Conservation (phyloP, 108 stramenopile genomes). For the Nannochloropsis salina region DNA sequence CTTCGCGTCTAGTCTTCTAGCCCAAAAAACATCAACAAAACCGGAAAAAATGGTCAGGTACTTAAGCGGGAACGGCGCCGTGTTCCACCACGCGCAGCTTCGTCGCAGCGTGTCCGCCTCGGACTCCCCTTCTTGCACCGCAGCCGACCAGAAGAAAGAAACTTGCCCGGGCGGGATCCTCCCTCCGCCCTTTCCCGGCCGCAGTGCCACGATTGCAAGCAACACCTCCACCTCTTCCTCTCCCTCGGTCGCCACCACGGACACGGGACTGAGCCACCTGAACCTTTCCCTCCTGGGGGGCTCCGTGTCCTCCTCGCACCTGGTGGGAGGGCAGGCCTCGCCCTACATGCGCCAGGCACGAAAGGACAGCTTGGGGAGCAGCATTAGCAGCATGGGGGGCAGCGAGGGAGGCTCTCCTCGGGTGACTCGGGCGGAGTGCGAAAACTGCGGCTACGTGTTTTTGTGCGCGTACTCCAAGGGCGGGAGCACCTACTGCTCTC, state of each 20-base stretch:
- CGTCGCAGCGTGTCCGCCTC: background rate
- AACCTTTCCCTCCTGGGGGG: background rate
- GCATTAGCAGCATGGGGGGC: constrained; percentile 6
- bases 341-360: background rate
- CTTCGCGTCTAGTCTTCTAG: no score
- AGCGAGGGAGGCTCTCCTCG: background rate
- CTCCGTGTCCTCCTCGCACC: background rate
- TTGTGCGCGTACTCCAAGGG: background rate
- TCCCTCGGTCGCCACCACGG: background rate
- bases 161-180: background rate
- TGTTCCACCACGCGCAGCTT: background rate
- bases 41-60: background rate
- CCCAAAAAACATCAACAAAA: background rate
- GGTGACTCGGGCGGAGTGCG: background rate
- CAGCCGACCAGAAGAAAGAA: background rate
- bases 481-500: background rate
- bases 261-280: background rate
- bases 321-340: background rate
- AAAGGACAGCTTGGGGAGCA: background rate
- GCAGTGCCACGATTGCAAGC: background rate
- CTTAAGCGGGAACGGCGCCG: background rate
- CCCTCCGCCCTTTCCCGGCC: background rate
- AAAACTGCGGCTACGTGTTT: background rate
- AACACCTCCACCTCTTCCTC: background rate
- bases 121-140: background rate